Evolutionary conservation across 1,139 yeast genomes (phyloP).

Genomic region (Saccharomyces hybrid): DNA sequence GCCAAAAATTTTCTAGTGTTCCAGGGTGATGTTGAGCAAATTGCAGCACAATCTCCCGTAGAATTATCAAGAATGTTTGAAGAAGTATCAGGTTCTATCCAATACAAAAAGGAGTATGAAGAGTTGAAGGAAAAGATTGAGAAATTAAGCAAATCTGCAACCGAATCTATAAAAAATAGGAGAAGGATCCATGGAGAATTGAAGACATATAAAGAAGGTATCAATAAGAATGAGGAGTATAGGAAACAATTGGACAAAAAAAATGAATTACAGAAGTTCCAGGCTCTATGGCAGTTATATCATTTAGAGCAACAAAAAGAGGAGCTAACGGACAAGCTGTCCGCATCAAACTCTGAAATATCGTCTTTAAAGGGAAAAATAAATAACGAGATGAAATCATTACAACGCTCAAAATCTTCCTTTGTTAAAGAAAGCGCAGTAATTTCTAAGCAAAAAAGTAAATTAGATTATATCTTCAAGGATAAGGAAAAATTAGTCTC

Average conservation of each 20-base stretch:
- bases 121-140: conserved; percentile 56
- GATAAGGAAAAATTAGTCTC: conserved; percentile 43
- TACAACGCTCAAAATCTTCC: conserved; percentile 33
- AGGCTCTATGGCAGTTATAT: conserved; percentile 57
- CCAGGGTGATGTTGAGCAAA: conserved; percentile 94
- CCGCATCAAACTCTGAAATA: conserved; percentile 30
- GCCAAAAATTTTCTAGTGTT: conserved; percentile 90
- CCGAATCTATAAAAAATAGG: conserved; percentile 60
- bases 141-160: conserved; percentile 55
- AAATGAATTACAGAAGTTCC: conserved; percentile 40
- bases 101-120: conserved; percentile 63
- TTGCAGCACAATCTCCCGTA: conserved; percentile 78
- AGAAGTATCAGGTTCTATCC: conserved; percentile 74
- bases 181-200: conserved; percentile 70
- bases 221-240: conserved; percentile 62
- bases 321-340: conserved; percentile 28
- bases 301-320: conserved; percentile 51
- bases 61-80: conserved; percentile 74
- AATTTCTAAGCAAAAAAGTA: conserved; percentile 37
- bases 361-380: conserved; percentile 29
- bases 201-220: conserved; percentile 71
- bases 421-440: conserved; percentile 43
- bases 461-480: conserved; percentile 35
- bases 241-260: conserved; percentile 49
- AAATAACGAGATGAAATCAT: conserved; percentile 25